Base-by-base conservation (phyloP, 2,329 filamentous ascomycete genomes). In the Acrodontium crateriforme region DNA sequence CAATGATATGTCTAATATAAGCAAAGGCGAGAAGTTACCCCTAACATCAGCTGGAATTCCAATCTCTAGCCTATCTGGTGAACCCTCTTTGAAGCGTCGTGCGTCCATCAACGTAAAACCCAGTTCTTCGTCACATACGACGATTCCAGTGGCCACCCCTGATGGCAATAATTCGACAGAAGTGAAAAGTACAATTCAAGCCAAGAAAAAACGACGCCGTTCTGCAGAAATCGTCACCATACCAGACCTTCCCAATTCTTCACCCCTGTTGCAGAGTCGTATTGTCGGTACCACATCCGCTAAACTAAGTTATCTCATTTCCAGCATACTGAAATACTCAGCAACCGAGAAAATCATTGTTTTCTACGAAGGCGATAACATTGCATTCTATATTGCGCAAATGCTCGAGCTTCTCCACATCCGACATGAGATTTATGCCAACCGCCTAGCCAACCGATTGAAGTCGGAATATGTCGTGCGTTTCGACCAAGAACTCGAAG, bases 341-440 rank as follows among this genome's bases (percentile, higher is more conserved):
- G 53, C 63, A 1, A 56, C 67, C 0, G 84, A 93, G 45, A 92
- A 94, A 53, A 89, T 91, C 3, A 71, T 94, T 28, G 69, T 94
- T 7, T 95, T 95, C 52, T 94, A 93, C 50, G 83, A 92, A 35
- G 78, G 79, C 17, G 78, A 89, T 35, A 87, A 92, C 41, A 67
- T 79, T 2, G 85, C 83, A 1, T 92, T 71, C 52, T 93, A 91
- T 55, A 69, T 94, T 20, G 79, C 82, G 0, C 75, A 84, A 46
- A 73, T 78, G 16, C 65, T 95, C 0, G 85, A 94, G 40, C 65
- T 87, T 17, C 53, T 77, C 2, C 63, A 69, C 6, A 54, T 76
- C 25, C 63, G 70, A 18, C 71, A 74, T 37, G 63, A 73, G 12
- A 74, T 75, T 27, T 84, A 83, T 41, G 71, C 76, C 9, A 72